Evolutionary conservation across 1,284 basidiomycete genomes (phyloP).

Genomic region (Ustilago xerochloae): DNA sequence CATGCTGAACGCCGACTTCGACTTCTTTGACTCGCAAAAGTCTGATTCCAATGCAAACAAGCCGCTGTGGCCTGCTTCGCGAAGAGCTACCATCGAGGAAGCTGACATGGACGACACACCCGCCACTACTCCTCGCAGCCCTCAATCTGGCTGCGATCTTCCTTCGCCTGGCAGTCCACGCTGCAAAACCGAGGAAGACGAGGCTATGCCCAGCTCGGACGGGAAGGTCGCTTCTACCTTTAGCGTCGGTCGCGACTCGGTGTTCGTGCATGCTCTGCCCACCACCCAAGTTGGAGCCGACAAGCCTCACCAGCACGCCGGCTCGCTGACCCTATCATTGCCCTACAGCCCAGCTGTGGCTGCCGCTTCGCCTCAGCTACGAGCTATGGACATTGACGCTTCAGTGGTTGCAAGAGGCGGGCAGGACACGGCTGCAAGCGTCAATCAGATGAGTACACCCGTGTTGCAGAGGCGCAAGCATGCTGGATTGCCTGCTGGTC

Average conservation of each 20-base stretch:
- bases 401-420: neutral
- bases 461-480: slow-evolving; percentile 45
- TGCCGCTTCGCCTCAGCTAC: slow-evolving; percentile 29
- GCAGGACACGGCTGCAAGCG: slow-evolving; percentile 1
- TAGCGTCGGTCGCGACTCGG: slow-evolving; percentile 35
- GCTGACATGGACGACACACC: slow-evolving; percentile 49
- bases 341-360: slow-evolving; percentile 46
- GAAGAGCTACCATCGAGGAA: slow-evolving; percentile 26
- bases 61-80: slow-evolving; percentile 19
- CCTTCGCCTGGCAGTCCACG: slow-evolving; percentile 39
- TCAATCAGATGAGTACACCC: slow-evolving; percentile 30
- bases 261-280: slow-evolving; percentile 60
- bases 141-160: slow-evolving; percentile 44
- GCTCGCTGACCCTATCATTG: slow-evolving; percentile 54
- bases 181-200: slow-evolving; percentile 26
- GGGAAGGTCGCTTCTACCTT: slow-evolving; percentile 10
- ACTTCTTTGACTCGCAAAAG: slow-evolving; percentile 48
- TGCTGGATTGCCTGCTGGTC: slow-evolving; percentile 18
- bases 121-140: slow-evolving; percentile 54
- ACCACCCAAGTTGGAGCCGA: slow-evolving; percentile 44
- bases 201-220: neutral
- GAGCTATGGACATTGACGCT: slow-evolving; percentile 22
- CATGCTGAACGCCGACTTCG: slow-evolving; percentile 63
- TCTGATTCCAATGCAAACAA: slow-evolving; percentile 13
- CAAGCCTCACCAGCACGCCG: slow-evolving; percentile 51